Evolutionary conservation across 2,329 filamentous ascomycete genomes (phyloP).

Genomic region (Paecilomyces dactylethromorphus): DNA sequence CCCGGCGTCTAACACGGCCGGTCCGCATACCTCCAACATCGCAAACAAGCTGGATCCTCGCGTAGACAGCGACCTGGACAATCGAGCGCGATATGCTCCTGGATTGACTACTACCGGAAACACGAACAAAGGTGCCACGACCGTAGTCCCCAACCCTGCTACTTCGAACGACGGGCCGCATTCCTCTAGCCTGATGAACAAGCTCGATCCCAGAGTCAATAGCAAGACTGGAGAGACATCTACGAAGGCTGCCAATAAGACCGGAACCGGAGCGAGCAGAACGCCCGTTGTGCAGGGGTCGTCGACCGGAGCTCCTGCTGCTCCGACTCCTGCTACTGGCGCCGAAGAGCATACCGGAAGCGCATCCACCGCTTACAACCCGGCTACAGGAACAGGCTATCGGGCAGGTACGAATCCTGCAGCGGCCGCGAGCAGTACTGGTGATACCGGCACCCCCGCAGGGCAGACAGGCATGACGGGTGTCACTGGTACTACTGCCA

Average conservation of each 20-base stretch:
- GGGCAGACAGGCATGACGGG: not conserved
- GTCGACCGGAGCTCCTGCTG: constrained; percentile 21
- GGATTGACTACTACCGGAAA: constrained; percentile 9
- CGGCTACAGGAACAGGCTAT: constrained; percentile 19
- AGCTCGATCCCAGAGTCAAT: constrained; percentile 21
- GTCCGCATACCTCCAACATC: constrained; percentile 36
- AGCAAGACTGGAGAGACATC: constrained; percentile 13
- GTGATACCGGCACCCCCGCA: not conserved
- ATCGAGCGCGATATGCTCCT: constrained; percentile 3
- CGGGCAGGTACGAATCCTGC: not conserved
- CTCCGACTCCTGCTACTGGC: constrained; percentile 13
- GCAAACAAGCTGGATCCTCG: constrained; percentile 35
- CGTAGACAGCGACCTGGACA: constrained; percentile 19
- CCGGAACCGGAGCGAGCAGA: constrained; percentile 2
- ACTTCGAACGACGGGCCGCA: constrained; percentile 12
- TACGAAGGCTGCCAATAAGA: constrained; percentile 11
- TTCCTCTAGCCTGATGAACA: constrained; percentile 16
- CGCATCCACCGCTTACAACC: constrained; percentile 16
- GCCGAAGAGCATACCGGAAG: constrained; percentile 5
- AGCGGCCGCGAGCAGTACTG: not conserved
- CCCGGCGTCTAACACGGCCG: constrained; percentile 12
- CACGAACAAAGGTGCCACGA: constrained; percentile 5
- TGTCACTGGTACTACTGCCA: constrained; percentile 2
- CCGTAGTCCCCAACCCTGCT: not conserved
- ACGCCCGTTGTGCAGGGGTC: constrained; percentile 14